Evolutionary conservation across 2,329 filamentous ascomycete genomes (phyloP).

Genomic region (Drechslera avenae): DNA sequence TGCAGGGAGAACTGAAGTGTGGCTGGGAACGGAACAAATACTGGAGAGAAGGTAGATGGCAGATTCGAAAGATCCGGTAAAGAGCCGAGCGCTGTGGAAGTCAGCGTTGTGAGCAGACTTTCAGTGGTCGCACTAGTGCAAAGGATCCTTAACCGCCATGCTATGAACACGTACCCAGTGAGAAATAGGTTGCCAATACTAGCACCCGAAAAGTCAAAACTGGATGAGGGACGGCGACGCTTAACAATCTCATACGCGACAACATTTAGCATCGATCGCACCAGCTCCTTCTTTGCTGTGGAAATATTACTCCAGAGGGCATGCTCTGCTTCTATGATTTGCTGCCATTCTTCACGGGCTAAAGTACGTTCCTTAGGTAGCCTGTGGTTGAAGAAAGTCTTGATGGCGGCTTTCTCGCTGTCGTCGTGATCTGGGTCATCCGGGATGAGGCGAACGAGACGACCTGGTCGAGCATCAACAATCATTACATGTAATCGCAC

Average conservation of each 20-base stretch:
- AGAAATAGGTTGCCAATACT: conserved; percentile 59
- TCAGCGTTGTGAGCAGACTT: conserved; percentile 11
- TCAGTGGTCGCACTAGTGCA: background rate
- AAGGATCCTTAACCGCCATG: background rate
- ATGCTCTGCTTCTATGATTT: conserved; percentile 84
- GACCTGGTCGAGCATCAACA: conserved; percentile 62
- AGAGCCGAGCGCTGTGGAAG: conserved; percentile 72
- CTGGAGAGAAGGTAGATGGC: conserved; percentile 88
- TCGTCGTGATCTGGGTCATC: conserved; percentile 58
- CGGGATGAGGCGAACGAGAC: conserved; percentile 89
- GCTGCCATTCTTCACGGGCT: conserved; percentile 81
- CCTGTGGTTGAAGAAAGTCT: conserved; percentile 84
- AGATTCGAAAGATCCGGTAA: conserved; percentile 89
- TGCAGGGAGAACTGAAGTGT: conserved; percentile 80
- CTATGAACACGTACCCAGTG: conserved; percentile 51
- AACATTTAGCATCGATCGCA: conserved; percentile 57
- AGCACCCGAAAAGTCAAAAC: conserved; percentile 57
- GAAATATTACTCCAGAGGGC: conserved; percentile 68
- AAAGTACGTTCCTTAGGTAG: conserved; percentile 65
- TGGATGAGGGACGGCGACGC: conserved; percentile 52
- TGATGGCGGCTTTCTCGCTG: conserved; percentile 70
- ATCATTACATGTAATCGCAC: background rate
- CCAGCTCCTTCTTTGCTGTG: conserved; percentile 58
- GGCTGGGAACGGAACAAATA: conserved; percentile 80
- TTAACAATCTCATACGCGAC: conserved; percentile 58